Conservation (phyloP, 2,329 filamentous ascomycete species). For the Trichoderma aggressivum region DNA sequence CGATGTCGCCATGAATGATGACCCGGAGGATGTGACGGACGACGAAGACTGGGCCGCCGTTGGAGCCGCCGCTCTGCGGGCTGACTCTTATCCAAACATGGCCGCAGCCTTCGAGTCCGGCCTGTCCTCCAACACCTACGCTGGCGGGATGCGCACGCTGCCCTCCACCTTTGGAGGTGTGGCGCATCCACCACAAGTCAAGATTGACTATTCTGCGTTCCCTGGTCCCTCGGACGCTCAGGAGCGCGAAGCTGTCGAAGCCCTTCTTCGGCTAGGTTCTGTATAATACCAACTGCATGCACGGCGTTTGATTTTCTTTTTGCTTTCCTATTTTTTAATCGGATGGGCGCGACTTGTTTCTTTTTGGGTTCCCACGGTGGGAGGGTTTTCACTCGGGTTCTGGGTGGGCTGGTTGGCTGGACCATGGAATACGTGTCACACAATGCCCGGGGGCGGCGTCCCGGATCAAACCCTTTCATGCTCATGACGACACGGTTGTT, state of each 20-base stretch:
- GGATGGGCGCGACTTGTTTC: conserved; percentile 19
- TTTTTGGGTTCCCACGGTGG: conserved; percentile 8
- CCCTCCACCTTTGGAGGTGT: conserved; percentile 47
- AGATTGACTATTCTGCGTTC: conserved; percentile 51
- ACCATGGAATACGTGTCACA: conserved; percentile 33
- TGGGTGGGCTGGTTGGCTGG: conserved; percentile 31
- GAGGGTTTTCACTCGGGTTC: conserved; percentile 21
- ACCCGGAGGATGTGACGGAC: conserved; percentile 83
- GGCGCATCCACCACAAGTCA: conserved; percentile 51
- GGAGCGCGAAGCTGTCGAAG: conserved; percentile 79
- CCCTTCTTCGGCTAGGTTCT: conserved; percentile 77
- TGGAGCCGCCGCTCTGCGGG: conserved; percentile 78
- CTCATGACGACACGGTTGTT: conserved; percentile 35
- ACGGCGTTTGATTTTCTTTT: conserved; percentile 45
- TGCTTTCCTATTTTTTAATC: background rate
- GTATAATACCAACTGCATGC: conserved; percentile 59
- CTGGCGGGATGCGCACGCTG: conserved; percentile 46
- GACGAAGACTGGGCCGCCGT: conserved; percentile 95
- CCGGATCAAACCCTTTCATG: conserved; percentile 28
- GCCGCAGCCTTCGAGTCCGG: conserved; percentile 51
- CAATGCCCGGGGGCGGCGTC: conserved; percentile 33
- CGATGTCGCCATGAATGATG: conserved; percentile 64
- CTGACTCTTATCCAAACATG: conserved; percentile 58
- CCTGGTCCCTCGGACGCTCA: conserved; percentile 60
- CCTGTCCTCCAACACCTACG: conserved; percentile 45